Conservation (phyloP, 192 early-diverging fungal genomes). For the Entomortierella parvispora region DNA sequence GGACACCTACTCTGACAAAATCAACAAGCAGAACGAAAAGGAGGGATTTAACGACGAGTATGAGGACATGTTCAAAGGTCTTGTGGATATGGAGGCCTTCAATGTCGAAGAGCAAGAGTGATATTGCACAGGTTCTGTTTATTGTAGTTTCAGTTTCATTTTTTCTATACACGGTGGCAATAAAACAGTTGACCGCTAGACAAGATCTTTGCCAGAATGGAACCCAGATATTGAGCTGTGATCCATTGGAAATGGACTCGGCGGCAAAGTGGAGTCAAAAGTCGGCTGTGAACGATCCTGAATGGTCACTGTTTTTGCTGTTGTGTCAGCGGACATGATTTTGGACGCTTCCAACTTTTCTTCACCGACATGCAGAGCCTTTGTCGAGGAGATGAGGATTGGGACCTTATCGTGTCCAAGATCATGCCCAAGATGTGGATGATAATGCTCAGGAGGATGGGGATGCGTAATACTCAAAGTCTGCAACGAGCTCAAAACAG, state of each 20-base stretch:
- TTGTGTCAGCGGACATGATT: neutral
- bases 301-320: neutral
- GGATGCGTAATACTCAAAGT: slow-evolving; percentile 26
- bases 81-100: too few relatives aligned
- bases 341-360: neutral
- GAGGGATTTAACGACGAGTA: too few relatives aligned
- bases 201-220: slow-evolving; percentile 21
- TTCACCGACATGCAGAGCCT: neutral
- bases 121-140: too few relatives aligned
- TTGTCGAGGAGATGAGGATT: neutral
- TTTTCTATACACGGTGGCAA: too few relatives aligned
- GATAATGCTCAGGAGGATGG: slow-evolving; percentile 34
- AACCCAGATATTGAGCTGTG: slow-evolving; percentile 39
- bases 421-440: slow-evolving; percentile 36
- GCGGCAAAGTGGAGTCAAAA: neutral
- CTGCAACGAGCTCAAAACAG: slow-evolving; percentile 27
- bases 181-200: too few relatives aligned
- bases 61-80: too few relatives aligned
- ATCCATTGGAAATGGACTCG: slow-evolving; percentile 38
- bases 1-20: neutral
- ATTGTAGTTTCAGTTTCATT: too few relatives aligned
- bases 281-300: neutral
- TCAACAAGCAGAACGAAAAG: neutral
- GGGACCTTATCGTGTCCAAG: slow-evolving; percentile 41
- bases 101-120: too few relatives aligned